Conservation (phyloP, 2,329 filamentous ascomycete species). For the Teratosphaeria gauchensis region DNA sequence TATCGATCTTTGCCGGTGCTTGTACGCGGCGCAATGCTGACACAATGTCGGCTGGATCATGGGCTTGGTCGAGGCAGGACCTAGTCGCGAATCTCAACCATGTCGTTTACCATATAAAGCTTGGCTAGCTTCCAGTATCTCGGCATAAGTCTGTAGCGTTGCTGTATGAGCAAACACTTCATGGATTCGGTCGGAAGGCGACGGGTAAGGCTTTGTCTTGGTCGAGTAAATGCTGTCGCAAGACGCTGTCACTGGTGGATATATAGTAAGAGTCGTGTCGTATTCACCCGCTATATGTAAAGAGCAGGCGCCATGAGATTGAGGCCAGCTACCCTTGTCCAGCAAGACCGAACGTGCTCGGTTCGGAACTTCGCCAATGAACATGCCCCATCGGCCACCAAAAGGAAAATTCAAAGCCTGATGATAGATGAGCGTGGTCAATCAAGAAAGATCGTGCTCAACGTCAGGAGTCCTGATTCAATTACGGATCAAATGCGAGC, state of each 20-base stretch:
- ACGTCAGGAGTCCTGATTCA: too few relatives aligned
- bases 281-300: not conserved
- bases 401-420: too few relatives aligned
- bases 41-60: not conserved
- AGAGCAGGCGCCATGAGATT: not conserved
- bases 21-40: not conserved
- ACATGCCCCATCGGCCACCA: not conserved
- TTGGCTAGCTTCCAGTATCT: not conserved
- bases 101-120: not conserved
- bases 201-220: too few relatives aligned
- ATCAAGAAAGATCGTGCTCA: too few relatives aligned
- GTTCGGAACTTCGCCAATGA: not conserved
- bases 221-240: not conserved
- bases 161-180: not conserved
- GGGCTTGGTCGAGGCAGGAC: not conserved
- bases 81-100: not conserved
- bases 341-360: not conserved
- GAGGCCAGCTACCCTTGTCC: not conserved
- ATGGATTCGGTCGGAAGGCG: not conserved
- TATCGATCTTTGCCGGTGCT: not conserved
- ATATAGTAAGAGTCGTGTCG: not conserved
- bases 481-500: too few relatives aligned
- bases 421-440: too few relatives aligned
- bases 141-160: not conserved
- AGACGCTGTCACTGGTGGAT: not conserved